phyloP scores from a whole-genome alignment of 176 grass and related monocot species.

The Zoysia pacifica region DNA sequence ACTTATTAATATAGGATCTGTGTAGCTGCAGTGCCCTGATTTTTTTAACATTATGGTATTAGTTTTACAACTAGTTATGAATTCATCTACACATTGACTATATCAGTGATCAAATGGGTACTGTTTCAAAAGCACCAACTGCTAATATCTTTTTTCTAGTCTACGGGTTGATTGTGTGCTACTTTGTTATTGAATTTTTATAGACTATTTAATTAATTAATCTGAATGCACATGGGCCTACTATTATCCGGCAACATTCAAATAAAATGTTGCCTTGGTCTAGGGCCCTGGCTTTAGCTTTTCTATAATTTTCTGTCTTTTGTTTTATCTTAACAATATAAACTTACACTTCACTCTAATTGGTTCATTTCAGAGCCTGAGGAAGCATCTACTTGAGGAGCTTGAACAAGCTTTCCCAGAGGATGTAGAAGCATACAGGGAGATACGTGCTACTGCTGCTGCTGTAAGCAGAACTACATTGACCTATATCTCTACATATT shows the following conservation, averaged over 20 bases:
- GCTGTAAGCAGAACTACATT: conserved; percentile 65
- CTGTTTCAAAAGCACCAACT: neutral
- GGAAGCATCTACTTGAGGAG: conserved; percentile 83
- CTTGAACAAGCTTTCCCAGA: conserved; percentile 91
- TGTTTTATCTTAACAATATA: neutral
- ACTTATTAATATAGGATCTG: neutral
- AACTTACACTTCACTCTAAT: neutral
- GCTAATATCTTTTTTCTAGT: neutral
- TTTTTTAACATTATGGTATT: conserved; percentile 10
- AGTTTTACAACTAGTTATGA: neutral
- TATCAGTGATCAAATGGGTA: neutral
- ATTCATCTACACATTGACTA: neutral
- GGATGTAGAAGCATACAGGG: conserved; percentile 78
- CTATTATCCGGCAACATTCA: neutral
- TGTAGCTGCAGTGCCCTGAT: neutral
- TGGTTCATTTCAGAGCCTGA: conserved; percentile 64
- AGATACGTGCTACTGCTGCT: conserved; percentile 76
- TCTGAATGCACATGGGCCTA: neutral
- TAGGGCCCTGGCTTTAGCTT: neutral
- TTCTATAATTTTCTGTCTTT: neutral
- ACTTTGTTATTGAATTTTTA: conserved; percentile 23
- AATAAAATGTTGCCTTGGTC: neutral
- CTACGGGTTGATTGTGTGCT: neutral
- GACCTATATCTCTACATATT: conserved; percentile 7
- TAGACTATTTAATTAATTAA: neutral